Conservation (phyloP, 2,329 filamentous ascomycete genomes). For the Proliferodiscus dingleyae region DNA sequence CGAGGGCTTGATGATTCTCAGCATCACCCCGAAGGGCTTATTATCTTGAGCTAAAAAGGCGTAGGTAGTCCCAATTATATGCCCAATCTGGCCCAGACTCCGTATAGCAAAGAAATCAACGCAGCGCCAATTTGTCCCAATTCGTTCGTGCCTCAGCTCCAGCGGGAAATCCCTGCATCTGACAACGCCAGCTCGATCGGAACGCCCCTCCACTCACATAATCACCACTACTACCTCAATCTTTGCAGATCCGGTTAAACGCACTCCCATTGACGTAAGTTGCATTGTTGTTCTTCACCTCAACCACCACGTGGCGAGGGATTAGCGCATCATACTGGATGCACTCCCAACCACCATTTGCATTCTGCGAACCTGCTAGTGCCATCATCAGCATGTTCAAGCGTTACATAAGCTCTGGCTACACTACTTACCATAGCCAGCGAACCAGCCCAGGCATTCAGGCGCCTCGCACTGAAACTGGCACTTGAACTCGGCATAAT, state of each 20-base stretch:
- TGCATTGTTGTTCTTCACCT: background rate
- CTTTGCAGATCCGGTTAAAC: background rate
- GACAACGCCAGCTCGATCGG: background rate
- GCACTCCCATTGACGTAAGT: background rate
- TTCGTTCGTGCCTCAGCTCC: too few species aligned
- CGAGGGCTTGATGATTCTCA: too few species aligned
- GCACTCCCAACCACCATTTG: background rate
- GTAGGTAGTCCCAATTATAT: too few species aligned
- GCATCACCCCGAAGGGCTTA: too few species aligned
- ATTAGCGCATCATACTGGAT: background rate
- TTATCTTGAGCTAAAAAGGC: too few species aligned
- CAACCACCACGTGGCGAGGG: background rate
- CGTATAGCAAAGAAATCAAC: too few species aligned
- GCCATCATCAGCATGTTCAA: too few species aligned
- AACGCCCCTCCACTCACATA: background rate
- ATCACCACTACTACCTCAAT: background rate
- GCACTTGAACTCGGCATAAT: background rate
- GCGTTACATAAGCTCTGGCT: background rate
- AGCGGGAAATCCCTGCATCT: too few species aligned
- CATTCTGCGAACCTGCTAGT: too few species aligned
- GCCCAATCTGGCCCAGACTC: too few species aligned
- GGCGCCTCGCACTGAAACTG: background rate
- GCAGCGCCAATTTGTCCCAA: too few species aligned
- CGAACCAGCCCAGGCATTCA: background rate
- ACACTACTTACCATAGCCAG: background rate